Conservation (phyloP, 768 basidiomycete genomes). For the Tylopilus sp. region DNA sequence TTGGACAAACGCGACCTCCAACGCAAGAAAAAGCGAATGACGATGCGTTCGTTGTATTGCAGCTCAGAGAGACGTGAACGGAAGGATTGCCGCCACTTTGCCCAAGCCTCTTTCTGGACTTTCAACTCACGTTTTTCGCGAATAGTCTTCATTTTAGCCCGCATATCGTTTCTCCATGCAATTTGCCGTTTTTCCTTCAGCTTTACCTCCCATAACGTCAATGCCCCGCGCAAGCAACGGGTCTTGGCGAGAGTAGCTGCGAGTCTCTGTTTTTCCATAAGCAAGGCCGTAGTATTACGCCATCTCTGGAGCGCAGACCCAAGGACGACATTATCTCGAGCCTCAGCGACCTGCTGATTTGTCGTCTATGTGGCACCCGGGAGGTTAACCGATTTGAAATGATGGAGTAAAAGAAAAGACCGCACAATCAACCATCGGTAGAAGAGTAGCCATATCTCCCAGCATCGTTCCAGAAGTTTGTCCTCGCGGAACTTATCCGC, state of each 20-base stretch:
- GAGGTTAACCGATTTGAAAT: slow-evolving; percentile 14
- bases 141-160: slow-evolving; percentile 60
- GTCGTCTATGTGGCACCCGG: slow-evolving; percentile 51
- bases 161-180: slow-evolving; percentile 69
- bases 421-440: slow-evolving; percentile 72
- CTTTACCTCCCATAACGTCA: slow-evolving; percentile 53
- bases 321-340: slow-evolving; percentile 63
- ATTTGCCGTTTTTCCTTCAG: slow-evolving; percentile 53
- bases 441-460: slow-evolving; percentile 72
- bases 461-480: slow-evolving; percentile 63
- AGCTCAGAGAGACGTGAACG: slow-evolving; percentile 49
- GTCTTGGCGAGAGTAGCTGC: slow-evolving; percentile 43
- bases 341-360: slow-evolving; percentile 61
- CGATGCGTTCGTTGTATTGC: slow-evolving; percentile 44
- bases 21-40: slow-evolving; percentile 40
- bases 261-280: slow-evolving; percentile 38
- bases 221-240: slow-evolving; percentile 39
- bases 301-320: slow-evolving; percentile 59
- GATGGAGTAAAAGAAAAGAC: slow-evolving; percentile 16
- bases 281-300: slow-evolving; percentile 42
- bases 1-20: slow-evolving; percentile 51
- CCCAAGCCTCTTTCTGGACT: slow-evolving; percentile 57
- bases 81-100: slow-evolving; percentile 61
- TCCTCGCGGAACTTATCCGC: slow-evolving; percentile 68
- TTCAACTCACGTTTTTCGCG: slow-evolving; percentile 53